Base-by-base conservation (phyloP, 169 alveolate species). In the Babesia ovata region DNA sequence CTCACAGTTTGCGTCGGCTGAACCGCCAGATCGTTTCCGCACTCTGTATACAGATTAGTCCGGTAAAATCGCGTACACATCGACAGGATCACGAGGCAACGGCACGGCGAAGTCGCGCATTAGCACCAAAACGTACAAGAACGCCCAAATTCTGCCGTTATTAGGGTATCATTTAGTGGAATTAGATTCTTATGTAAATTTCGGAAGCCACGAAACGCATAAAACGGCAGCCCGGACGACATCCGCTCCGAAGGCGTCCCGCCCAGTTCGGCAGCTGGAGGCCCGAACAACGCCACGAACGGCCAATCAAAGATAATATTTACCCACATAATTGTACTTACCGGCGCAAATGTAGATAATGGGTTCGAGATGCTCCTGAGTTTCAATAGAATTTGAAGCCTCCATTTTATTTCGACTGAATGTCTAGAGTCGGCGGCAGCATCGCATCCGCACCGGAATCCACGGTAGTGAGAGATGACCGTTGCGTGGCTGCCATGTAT, bases 1-100 rank as follows among this genome's bases (percentile, higher is more conserved):
- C 95, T 74, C 26, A 92, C 91, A 6, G 95, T 91, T 4, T 95
- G 92, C n/a, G 87, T 88, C 22, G 95, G 95, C 72, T 90, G 93
- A 49, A 92, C 86, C 36, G 91, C 86, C 13, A 92, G 92, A 70
- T 92, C 95, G 53, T 90, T 84, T 42, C 95, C 95, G 71, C 95
- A 92, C 70, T 92, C 95, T 92, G 71, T n/a, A 45, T 7, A 22
- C 14, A 17, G 42, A 33, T 62, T 1, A 62, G 4, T 45, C 11
- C 19, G 19, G n/a, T 16, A 1, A 45, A 45, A 45, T 13, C n/a
- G 19, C n/a, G n/a, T 45, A 45, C 50, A 45, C 50, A 45, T 45
- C 50, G 50, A 10, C 19, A 33, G 2, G 39, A 6, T 33, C 39
- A 33, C 6, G 39, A 2, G 39, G 39, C 39, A 2, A 33, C 39